Evolutionary conservation across 139 green algal genomes (phyloP).

Genomic region (Closterium sp.): DNA sequence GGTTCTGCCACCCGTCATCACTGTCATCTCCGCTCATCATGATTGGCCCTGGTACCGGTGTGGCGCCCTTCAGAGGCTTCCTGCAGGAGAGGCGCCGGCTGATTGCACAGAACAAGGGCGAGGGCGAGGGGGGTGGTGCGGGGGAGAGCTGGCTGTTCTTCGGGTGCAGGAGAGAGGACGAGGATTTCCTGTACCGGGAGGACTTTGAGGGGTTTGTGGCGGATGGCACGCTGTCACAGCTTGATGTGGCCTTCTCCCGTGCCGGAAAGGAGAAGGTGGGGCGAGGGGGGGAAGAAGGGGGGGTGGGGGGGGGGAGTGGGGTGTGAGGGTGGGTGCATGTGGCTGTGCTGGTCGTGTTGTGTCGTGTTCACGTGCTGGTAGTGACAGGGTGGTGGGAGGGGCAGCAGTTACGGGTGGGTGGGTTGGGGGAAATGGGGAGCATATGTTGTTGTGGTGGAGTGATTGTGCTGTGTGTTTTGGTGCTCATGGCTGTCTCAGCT

Average conservation of each 20-base stretch:
- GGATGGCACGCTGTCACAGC: slow-evolving; percentile 69
- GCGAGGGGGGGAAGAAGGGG: background rate
- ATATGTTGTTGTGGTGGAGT: background rate
- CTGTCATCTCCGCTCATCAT: slow-evolving; percentile 74
- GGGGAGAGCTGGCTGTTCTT: slow-evolving; percentile 76
- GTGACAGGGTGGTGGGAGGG: slow-evolving; percentile 38
- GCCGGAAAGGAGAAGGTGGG: slow-evolving; percentile 54
- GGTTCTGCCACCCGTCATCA: slow-evolving; percentile 66
- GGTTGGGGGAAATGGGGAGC: background rate
- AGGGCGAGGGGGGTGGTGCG: background rate
- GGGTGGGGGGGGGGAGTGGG: background rate
- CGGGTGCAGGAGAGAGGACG: slow-evolving; percentile 71
- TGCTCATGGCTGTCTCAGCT: background rate
- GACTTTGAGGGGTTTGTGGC: slow-evolving; percentile 69
- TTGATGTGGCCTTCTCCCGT: slow-evolving; percentile 79
- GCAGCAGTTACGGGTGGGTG: background rate
- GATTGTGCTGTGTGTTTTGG: background rate
- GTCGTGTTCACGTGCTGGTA: slow-evolving; percentile 53
- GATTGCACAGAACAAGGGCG: background rate
- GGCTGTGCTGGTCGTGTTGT: background rate
- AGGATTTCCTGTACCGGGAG: slow-evolving; percentile 84
- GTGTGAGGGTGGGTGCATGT: background rate
- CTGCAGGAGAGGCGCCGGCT: slow-evolving; percentile 62
- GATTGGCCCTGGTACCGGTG: slow-evolving; percentile 86
- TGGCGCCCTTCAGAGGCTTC: slow-evolving; percentile 78